phyloP scores from a whole-genome alignment of 2,329 filamentous ascomycete species.

The Helminthosporium solani region DNA sequence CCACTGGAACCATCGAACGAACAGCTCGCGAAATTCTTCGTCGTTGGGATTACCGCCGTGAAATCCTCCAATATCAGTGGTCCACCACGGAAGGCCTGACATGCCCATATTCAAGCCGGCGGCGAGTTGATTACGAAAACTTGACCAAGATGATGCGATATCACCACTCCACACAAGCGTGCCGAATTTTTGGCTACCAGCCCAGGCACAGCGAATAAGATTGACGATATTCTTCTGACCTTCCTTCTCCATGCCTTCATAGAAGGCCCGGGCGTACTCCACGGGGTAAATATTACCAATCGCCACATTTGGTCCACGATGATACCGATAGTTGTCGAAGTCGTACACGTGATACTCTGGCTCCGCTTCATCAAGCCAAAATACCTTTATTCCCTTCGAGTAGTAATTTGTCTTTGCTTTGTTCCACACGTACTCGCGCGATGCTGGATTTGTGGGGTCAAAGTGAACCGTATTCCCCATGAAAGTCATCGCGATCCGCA shows the following conservation, averaged over 20 bases:
- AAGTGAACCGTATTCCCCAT: conserved; percentile 61
- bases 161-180: conserved; percentile 68
- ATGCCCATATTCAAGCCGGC: conserved; percentile 68
- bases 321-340: conserved; percentile 66
- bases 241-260: conserved; percentile 56
- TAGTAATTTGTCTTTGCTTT: conserved; percentile 63
- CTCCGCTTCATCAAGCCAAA: conserved; percentile 71
- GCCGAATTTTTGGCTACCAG: conserved; percentile 63
- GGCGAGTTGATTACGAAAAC: conserved; percentile 60
- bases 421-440: conserved; percentile 61
- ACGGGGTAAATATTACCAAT: conserved; percentile 63
- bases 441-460: conserved; percentile 63
- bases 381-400: conserved; percentile 61
- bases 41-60: conserved; percentile 63
- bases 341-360: conserved; percentile 66
- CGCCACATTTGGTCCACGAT: conserved; percentile 54
- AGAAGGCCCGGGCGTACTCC: conserved; percentile 61
- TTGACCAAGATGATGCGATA: conserved; percentile 64
- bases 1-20: conserved; percentile 71
- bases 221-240: conserved; percentile 62
- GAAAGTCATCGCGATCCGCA: conserved; percentile 60
- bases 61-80: conserved; percentile 70
- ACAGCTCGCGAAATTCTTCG: conserved; percentile 60
- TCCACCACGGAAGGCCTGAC: conserved; percentile 67
- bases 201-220: conserved; percentile 59